Conservation (phyloP, 352 stramenopile species). For the Phytophthora capsici region DNA sequence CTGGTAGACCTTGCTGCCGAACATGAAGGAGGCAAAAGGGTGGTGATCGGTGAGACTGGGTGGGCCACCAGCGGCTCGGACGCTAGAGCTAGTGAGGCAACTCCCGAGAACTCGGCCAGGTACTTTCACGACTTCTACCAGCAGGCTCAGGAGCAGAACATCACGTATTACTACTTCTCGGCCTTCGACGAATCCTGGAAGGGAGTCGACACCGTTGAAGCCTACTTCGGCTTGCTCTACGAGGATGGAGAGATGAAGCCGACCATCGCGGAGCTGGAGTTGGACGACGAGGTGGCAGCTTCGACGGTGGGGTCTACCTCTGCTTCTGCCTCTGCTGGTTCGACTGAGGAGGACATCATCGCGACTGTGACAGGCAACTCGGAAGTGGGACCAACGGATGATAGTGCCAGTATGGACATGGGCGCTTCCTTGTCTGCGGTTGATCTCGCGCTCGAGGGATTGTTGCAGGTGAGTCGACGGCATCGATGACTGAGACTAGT, state of each 20-base stretch:
- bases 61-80: slow-evolving; percentile 54
- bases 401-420: not conserved
- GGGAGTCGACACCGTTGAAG: slow-evolving; percentile 52
- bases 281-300: slow-evolving; percentile 1
- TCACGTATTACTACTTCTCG: slow-evolving; percentile 74
- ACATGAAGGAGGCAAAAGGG: slow-evolving; percentile 44
- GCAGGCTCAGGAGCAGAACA: slow-evolving; percentile 42
- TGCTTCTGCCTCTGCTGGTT: slow-evolving; percentile 1
- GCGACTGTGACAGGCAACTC: not conserved
- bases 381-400: not conserved
- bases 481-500: not conserved
- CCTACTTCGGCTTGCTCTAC: slow-evolving; percentile 59
- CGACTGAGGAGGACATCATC: not conserved
- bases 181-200: slow-evolving; percentile 63
- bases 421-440: not conserved
- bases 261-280: slow-evolving; percentile 8
- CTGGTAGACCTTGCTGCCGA: slow-evolving; percentile 45
- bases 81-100: slow-evolving; percentile 35
- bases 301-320: not conserved
- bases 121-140: slow-evolving; percentile 76
- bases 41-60: slow-evolving; percentile 68
- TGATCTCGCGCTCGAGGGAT: not conserved
- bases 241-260: slow-evolving; percentile 54
- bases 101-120: slow-evolving; percentile 51
- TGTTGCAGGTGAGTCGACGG: not conserved